Evolutionary conservation across 1,284 basidiomycete species (phyloP).

Genomic region (Moesziomyces sp.): DNA sequence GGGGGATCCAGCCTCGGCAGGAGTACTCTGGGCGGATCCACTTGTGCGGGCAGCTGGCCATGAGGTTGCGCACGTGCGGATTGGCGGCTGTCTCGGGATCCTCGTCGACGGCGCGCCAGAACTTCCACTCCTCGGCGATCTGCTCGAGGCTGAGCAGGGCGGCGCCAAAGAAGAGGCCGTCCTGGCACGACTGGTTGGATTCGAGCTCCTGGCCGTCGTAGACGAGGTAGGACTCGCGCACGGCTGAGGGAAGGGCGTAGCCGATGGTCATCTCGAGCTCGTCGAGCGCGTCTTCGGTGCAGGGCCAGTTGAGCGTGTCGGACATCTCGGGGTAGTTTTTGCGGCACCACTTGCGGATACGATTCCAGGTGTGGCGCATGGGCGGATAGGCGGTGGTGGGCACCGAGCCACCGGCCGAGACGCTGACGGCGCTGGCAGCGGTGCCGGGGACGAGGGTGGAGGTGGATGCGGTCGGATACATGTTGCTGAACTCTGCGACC

Average conservation of each 20-base stretch:
- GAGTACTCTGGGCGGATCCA: slow-evolving; percentile 93
- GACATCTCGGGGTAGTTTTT: slow-evolving; percentile 61
- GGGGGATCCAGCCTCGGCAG: slow-evolving; percentile 93
- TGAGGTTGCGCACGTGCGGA: slow-evolving; percentile 68
- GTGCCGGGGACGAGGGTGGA: slow-evolving; percentile 44
- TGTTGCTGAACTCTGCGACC: slow-evolving; percentile 56
- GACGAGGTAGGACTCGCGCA: slow-evolving; percentile 62
- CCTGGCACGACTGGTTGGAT: slow-evolving; percentile 61
- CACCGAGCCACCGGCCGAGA: slow-evolving; percentile 42
- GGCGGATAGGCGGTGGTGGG: slow-evolving; percentile 60
- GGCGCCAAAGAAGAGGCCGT: slow-evolving; percentile 66
- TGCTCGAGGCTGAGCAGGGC: slow-evolving; percentile 61
- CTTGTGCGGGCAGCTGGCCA: slow-evolving; percentile 89
- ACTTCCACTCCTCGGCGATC: slow-evolving; percentile 62
- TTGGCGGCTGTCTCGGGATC: slow-evolving; percentile 62
- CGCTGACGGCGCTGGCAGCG: slow-evolving; percentile 13
- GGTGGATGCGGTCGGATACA: slow-evolving; percentile 51
- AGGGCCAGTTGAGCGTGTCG: slow-evolving; percentile 66
- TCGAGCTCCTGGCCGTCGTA: slow-evolving; percentile 66
- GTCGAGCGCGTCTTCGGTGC: slow-evolving; percentile 55
- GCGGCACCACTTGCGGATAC: slow-evolving; percentile 59
- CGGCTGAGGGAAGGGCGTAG: slow-evolving; percentile 56
- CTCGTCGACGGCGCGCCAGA: slow-evolving; percentile 65
- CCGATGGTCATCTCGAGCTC: slow-evolving; percentile 62
- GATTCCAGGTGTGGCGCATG: slow-evolving; percentile 63